Evolutionary conservation across 2,329 filamentous ascomycete genomes (phyloP).

Genomic region (Simplicillium sp.): DNA sequence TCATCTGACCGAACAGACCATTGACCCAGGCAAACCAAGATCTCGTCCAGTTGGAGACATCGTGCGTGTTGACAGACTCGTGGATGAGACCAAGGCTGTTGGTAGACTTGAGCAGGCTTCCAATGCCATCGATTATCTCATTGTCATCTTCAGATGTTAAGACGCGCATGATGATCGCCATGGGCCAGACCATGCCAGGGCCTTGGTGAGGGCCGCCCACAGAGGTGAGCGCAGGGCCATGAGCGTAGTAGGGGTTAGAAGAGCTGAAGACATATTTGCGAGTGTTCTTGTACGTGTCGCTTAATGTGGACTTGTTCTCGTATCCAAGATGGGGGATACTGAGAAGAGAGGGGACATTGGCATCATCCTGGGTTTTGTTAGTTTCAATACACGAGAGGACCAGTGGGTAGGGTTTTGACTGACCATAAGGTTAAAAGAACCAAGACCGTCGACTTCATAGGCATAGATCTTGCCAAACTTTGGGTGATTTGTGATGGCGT

Average conservation of each 20-base stretch:
- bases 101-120: constrained; percentile 56
- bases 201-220: constrained; percentile 44
- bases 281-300: constrained; percentile 59
- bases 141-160: constrained; percentile 67
- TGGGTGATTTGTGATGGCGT: constrained; percentile 56
- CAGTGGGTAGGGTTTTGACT: background rate
- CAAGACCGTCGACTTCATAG: constrained; percentile 62
- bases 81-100: constrained; percentile 70
- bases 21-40: constrained; percentile 74
- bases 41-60: constrained; percentile 21
- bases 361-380: constrained; percentile 38
- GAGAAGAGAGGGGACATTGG: constrained; percentile 54
- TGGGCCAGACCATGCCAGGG: constrained; percentile 74
- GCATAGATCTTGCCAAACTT: constrained; percentile 58
- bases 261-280: constrained; percentile 62
- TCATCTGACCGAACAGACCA: constrained; percentile 75
- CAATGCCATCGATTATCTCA: constrained; percentile 62
- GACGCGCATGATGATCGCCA: constrained; percentile 71
- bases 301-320: constrained; percentile 39
- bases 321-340: constrained; percentile 52
- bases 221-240: constrained; percentile 39
- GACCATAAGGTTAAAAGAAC: constrained; percentile 48
- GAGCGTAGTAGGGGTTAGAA: constrained; percentile 66
- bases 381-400: background rate
- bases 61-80: constrained; percentile 40